Evolutionary conservation across 257 asterid species (phyloP), one percentile per base, ranked within the genome.

Genomic region (Solanum dulcamara): DNA sequence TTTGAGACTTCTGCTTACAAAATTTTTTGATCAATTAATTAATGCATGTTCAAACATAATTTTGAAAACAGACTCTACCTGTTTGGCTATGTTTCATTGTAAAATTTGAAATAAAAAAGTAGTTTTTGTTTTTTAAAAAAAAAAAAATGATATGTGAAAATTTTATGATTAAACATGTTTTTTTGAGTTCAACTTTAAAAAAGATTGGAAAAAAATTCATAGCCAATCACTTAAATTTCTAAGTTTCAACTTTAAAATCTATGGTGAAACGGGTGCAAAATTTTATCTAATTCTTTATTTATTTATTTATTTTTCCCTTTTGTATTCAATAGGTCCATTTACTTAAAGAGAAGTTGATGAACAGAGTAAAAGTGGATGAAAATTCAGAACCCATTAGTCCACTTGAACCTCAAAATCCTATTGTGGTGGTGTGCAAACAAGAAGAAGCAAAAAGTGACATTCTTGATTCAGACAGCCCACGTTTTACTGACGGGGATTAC

Each of bases 361-460:
- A 10, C 48, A 89, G 83, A 84, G 94, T 87, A 72, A 91, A 88
- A 38, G 91, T 81, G 38, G 85, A 86, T 83, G 84, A 77, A 20
- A 85, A 85, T 70, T 68, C 86, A 57, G 89, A 84, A 51, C 46
- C 81, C 2, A 55, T 84, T 35, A 37, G 50, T 32, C 85, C 89
- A 48, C 22, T 81, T 32, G 87, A 88, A 5, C 44, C 81, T 46
- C 82, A 88, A 85, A 83, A 89, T 22, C 81, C 55, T 30, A 60
- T 82, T 38, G 85, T 42, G 66, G 68, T 75, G 87, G 48, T 28
- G 13, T 87, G 87, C 46, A 90, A 90, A 86, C 91, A 89, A 42
- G 94, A 90, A 86, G 96, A 89, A 74, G 90, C 89, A 4, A 93
- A 92, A 83, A 93, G 97, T 87, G 98, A 95, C 40, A 91, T 94